Percentiles rank a stretch among this genome's conserved stretches.
Conservation (phyloP, 75 land plant genomes). For the Pinus albicaulis region DNA sequence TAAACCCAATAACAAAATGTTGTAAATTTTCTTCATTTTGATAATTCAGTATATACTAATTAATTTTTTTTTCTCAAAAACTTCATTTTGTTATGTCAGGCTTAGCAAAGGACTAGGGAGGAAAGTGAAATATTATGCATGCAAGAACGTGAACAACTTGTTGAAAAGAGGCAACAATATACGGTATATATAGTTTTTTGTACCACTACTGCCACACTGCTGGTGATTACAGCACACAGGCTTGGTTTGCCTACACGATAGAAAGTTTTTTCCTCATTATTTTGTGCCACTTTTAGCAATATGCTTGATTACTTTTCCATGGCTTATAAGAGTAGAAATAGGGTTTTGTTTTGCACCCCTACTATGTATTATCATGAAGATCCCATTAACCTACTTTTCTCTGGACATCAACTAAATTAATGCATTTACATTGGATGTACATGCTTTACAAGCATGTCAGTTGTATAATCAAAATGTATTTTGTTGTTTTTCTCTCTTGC, state of each 20-base stretch:
- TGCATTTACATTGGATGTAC: not conserved
- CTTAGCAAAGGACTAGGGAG: conserved; percentile 90
- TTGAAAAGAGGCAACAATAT: conserved; percentile 80
- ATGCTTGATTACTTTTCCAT: not conserved
- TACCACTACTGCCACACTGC: no score
- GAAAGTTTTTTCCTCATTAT: not conserved
- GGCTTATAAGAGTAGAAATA: no score
- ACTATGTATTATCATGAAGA: no score
- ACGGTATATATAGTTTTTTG: conserved; percentile 52
- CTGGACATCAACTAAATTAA: not conserved
- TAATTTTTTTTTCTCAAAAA: not conserved
- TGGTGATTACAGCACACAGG: no score
- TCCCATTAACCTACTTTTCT: not conserved
- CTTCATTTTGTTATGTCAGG: conserved; percentile 29
- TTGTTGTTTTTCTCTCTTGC: not conserved
- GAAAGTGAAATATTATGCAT: conserved; percentile 91
- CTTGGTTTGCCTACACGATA: no score
- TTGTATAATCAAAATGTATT: not conserved
- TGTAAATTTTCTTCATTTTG: not conserved
- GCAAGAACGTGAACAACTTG: conserved; percentile 87
- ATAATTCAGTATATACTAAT: not conserved
- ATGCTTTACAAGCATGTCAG: not conserved
- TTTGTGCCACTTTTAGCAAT: not conserved
- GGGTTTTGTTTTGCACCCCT: no score
- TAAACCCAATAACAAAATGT: no score